A percentile compares a stretch with the other conserved stretches of the same genome.
Evolutionary conservation across 2,329 filamentous ascomycete genomes (phyloP).

Genomic region (Cladorrhinum sp.): DNA sequence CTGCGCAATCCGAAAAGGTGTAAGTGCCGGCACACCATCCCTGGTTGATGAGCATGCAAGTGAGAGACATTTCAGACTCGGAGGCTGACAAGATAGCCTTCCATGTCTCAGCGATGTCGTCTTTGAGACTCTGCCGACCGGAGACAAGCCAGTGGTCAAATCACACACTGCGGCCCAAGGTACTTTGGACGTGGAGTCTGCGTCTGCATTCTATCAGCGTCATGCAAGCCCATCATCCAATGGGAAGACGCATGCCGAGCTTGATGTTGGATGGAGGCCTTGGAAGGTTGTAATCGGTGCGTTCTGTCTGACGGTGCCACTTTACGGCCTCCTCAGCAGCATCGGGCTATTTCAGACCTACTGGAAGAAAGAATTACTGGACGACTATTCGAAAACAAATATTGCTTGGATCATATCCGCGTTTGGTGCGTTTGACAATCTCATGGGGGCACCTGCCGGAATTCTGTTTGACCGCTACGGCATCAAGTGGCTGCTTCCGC

Average conservation of each 20-base stretch:
- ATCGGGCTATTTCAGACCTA: constrained; percentile 32
- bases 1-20: background rate
- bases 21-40: background rate
- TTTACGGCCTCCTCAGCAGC: constrained; percentile 30
- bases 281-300: constrained; percentile 27
- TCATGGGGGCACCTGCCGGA: constrained; percentile 27
- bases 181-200: constrained; percentile 14
- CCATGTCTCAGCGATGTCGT: constrained; percentile 7
- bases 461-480: constrained; percentile 28
- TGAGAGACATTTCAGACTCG: constrained; percentile 7
- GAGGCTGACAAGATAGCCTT: constrained; percentile 18
- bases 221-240: background rate
- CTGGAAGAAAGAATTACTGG: constrained; percentile 28
- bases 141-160: background rate
- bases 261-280: constrained; percentile 21
- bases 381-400: constrained; percentile 17
- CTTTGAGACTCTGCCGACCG: constrained; percentile 1
- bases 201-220: background rate
- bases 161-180: constrained; percentile 1
- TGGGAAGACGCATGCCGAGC: background rate
- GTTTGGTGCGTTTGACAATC: constrained; percentile 29
- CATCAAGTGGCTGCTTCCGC: constrained; percentile 20
- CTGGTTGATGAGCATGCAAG: background rate
- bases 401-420: constrained; percentile 32
- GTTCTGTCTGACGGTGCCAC: constrained; percentile 27